Percentiles rank a stretch among this genome's conserved stretches.
phyloP scores from a whole-genome alignment of 139 green algal genomes.

The Chlorella vulgaris region DNA sequence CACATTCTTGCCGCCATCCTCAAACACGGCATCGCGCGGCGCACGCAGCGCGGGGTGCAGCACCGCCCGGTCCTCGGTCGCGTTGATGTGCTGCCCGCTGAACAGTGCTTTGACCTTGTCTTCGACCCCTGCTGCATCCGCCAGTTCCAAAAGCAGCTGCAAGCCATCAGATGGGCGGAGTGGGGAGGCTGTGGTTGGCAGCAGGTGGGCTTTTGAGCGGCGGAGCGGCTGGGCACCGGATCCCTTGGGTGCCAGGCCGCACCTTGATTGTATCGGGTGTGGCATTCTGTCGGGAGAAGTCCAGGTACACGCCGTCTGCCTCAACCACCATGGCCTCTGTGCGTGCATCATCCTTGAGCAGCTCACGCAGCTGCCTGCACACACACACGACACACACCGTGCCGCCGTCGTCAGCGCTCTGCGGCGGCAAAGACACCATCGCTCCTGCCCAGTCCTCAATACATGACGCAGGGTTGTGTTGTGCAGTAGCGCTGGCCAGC shows the following conservation, averaged over 20 bases:
- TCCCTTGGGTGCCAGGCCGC: not conserved
- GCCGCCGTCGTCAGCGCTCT: not conserved
- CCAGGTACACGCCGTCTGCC: conserved; percentile 84
- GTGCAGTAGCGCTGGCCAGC: no score
- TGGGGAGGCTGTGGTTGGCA: no score
- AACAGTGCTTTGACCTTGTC: conserved; percentile 98
- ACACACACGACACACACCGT: not conserved
- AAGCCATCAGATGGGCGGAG: not conserved
- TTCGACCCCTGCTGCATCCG: conserved; percentile 68
- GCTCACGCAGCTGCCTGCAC: conserved; percentile 83
- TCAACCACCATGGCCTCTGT: conserved; percentile 83
- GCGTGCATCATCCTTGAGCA: conserved; percentile 82
- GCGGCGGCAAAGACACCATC: not conserved
- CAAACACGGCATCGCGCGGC: conserved; percentile 68
- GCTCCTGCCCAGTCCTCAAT: no score
- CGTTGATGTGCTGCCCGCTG: conserved; percentile 93
- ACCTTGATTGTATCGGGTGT: conserved; percentile 90
- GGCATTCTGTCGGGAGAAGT: conserved; percentile 91
- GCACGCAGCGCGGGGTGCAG: conserved; percentile 95
- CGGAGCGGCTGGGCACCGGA: no score
- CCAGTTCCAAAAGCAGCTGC: conserved; percentile 81
- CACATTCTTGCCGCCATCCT: conserved; percentile 67
- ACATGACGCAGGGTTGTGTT: no score
- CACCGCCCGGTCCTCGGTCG: conserved; percentile 94
- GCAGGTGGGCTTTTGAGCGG: no score